Evolutionary conservation across 2,329 filamentous ascomycete genomes (phyloP).

Genomic region (Verticillium isaacii): DNA sequence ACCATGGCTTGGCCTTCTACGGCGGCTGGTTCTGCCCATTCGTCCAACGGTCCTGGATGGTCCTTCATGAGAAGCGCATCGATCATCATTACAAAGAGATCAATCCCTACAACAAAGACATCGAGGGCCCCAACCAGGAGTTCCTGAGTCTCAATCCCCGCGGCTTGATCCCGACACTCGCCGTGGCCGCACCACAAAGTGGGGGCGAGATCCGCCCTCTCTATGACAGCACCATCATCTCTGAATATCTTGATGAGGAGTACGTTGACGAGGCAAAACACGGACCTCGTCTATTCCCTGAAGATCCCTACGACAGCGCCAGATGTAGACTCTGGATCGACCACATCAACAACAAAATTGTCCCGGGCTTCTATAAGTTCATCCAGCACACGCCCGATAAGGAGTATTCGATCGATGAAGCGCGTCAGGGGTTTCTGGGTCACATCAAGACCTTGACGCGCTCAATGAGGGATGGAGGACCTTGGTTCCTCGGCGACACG

Average conservation of each 20-base stretch:
- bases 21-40: conserved; percentile 71
- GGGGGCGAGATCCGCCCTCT: conserved; percentile 48
- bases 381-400: conserved; percentile 51
- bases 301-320: conserved; percentile 59
- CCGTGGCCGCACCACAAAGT: conserved; percentile 30
- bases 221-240: conserved; percentile 69
- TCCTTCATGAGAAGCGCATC: conserved; percentile 67
- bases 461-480: conserved; percentile 53
- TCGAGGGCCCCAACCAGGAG: conserved; percentile 26
- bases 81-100: conserved; percentile 73
- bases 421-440: conserved; percentile 51
- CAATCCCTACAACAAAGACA: conserved; percentile 71
- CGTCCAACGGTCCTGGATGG: conserved; percentile 69
- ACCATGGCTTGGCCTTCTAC: conserved; percentile 60
- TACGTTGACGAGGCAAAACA: conserved; percentile 43
- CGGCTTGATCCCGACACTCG: conserved; percentile 69
- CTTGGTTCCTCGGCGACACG: conserved; percentile 62
- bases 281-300: conserved; percentile 49
- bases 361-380: conserved; percentile 64
- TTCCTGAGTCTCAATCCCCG: conserved; percentile 70
- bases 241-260: conserved; percentile 72
- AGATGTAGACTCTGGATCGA: conserved; percentile 69
- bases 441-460: conserved; percentile 55
- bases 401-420: conserved; percentile 43
- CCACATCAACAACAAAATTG: conserved; percentile 61